Percentiles rank a stretch among this genome's conserved stretches.
phyloP scores from a whole-genome alignment of 139 green algal species.

The Pleodorina starrii region DNA sequence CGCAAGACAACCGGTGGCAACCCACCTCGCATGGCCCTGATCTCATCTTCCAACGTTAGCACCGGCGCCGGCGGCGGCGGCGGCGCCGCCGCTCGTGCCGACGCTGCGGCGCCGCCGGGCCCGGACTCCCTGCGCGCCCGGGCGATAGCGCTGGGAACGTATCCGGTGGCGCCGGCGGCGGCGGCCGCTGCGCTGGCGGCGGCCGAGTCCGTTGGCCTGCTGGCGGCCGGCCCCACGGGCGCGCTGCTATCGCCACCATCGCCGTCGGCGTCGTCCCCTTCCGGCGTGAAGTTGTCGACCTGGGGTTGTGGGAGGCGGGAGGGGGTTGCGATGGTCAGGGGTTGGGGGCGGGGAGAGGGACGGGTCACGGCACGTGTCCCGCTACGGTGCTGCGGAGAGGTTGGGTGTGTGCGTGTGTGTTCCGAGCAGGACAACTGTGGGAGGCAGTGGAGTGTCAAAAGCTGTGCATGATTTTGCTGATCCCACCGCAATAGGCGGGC shows the following conservation, averaged over 20 bases:
- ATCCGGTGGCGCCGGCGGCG: not conserved
- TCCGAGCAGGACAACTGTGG: too few relatives aligned
- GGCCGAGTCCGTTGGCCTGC: not conserved
- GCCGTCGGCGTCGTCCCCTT: not conserved
- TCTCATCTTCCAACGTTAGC: conserved; percentile 30
- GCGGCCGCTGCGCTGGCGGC: not conserved
- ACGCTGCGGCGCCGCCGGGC: not conserved
- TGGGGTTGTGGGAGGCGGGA: not conserved
- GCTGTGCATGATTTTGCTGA: too few relatives aligned
- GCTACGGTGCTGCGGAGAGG: too few relatives aligned
- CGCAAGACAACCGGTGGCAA: too few relatives aligned
- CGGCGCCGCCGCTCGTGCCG: not conserved
- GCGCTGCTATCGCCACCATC: not conserved
- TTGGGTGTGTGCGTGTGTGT: too few relatives aligned
- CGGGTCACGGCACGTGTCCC: too few relatives aligned
- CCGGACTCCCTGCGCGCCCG: not conserved
- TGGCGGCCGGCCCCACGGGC: not conserved
- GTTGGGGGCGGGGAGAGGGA: too few relatives aligned
- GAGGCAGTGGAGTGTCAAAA: too few relatives aligned
- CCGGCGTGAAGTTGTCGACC: conserved; percentile 46
- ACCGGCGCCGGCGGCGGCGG: not conserved
- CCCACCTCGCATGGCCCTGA: not conserved
- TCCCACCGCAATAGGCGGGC: too few relatives aligned
- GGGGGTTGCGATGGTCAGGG: too few relatives aligned
- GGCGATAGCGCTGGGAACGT: not conserved